Base-by-base conservation (phyloP, 495 filamentous ascomycete genomes). In the Aspergillus diversus region DNA sequence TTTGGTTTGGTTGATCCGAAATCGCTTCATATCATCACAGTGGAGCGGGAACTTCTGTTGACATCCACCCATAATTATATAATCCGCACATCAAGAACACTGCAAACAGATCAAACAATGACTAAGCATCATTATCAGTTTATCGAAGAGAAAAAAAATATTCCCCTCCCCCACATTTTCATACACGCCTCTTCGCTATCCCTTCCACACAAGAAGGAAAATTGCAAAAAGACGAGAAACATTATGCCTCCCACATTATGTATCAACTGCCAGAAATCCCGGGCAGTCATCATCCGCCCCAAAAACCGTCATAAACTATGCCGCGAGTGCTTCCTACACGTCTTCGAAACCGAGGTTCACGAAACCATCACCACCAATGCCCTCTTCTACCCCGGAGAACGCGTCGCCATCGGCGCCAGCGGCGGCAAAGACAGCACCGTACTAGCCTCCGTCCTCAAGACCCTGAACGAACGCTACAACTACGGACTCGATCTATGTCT, bases 371-470 rank as follows among this genome's bases (percentile, higher is more conserved):
- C 81, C 9, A 80, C 86, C 7, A 89, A 90, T 13, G 77, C 81
- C 31, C 85, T 99, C 39, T 99, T 99, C 79, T 76, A 82, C 37
- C 89, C 81, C 27, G 95, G 96, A 39, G 94, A 97, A 73, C 87
- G 87, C 57, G 84, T 99, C 33, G 95, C 95, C 27, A 97, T 99
- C 73, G 95, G 95, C 50, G 95, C 95, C 37, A 97, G 94, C 3
- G 95, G 95, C 48, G 95, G 95, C 65, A 99, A 99, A 79, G 95
- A 99, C 77, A 97, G 92, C 61, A 99, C 95, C 0, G 95, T 99
- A 4, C 85, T 99, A 5, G 96, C 95, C 21, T 93, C 91, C 0
- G 93, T 99, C 5, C 82, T 99, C 48, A 97, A 96, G 73, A 98
- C 93, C 0, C 82, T 99, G 4, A 97, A 99, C 67, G 90, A 95